Evolutionary conservation across 805 yeast genomes (phyloP).

Genomic region (Candida methanosorbosa): DNA sequence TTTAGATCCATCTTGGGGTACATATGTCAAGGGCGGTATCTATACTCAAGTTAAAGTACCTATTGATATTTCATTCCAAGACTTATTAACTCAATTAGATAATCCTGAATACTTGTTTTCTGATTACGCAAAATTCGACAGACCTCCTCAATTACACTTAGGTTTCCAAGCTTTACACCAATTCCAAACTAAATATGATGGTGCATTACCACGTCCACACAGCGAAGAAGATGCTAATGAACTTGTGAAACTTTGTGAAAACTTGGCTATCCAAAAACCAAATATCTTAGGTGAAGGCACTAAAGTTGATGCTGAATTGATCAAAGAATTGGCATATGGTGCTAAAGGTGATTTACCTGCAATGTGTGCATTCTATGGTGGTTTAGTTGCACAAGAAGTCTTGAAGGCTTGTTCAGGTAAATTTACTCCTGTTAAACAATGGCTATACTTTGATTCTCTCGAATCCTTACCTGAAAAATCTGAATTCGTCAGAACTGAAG

Average conservation of each 20-base stretch:
- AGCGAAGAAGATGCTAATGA: slow-evolving; percentile 68
- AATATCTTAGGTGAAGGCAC: slow-evolving; percentile 43
- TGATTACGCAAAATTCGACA: slow-evolving; percentile 91
- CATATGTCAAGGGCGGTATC: slow-evolving; percentile 75
- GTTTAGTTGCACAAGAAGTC: slow-evolving; percentile 93
- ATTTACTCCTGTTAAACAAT: slow-evolving; percentile 88
- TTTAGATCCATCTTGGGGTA: slow-evolving; percentile 45
- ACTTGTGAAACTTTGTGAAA: slow-evolving; percentile 47
- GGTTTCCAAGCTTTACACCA: slow-evolving; percentile 87
- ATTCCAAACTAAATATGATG: slow-evolving; percentile 54
- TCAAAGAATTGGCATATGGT: slow-evolving; percentile 71
- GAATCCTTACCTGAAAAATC: slow-evolving; percentile 73
- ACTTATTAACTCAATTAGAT: slow-evolving; percentile 55
- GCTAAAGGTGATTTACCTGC: slow-evolving; percentile 92
- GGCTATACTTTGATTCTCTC: slow-evolving; percentile 86
- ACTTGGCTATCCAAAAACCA: slow-evolving; percentile 49
- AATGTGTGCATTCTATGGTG: slow-evolving; percentile 84
- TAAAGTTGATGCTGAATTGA: slow-evolving; percentile 51
- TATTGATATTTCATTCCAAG: slow-evolving; percentile 46
- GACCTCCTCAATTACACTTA: slow-evolving; percentile 83
- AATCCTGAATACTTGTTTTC: slow-evolving; percentile 73
- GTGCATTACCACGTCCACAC: slow-evolving; percentile 68
- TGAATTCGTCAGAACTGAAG: slow-evolving; percentile 53
- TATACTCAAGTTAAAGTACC: slow-evolving; percentile 93
- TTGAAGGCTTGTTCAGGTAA: slow-evolving; percentile 93